Evolutionary conservation across 2,329 filamentous ascomycete species (phyloP), one percentile per base, ranked within the genome.

Genomic region (Alternaria ethzedia): DNA sequence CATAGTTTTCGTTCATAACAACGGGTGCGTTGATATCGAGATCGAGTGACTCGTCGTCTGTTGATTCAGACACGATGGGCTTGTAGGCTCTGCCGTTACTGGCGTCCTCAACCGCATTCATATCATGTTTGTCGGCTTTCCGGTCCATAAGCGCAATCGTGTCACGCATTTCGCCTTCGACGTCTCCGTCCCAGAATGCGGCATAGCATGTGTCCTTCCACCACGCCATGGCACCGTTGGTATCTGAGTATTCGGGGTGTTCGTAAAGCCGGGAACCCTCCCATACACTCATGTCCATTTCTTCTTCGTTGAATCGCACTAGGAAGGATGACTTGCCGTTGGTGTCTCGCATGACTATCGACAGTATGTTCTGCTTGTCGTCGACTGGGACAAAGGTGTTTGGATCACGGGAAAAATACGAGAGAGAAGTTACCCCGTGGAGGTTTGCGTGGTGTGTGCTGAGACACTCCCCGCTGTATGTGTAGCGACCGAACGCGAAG

Each of bases 131-230:
- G 15, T 36, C 32, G 32, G 15, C 13, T 2, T 30, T 54, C 11
- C 56, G 45, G 9, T 57, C 63, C 57, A 57, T 52, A 23, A 32
- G 47, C 11, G 52, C 54, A 15, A 66, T 17, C 23, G 50, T 45
- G 11, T 60, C 21, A 25, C n/a, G 32, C 8, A 6, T 32, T 5
- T 13, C 23, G 15, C 11, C 21, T 30, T 21, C 32, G 32, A 36
- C 32, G 32, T 36, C 9, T 9, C 11, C 7, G 1, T 49, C 17
- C 36, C 17, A 13, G 11, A 3, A 2, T 7, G 20, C 21, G 13
- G 46, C 49, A 23, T 67, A 67, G 28, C 63, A 69, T 1, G 56
- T 64, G 15, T 70, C 65, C n/a, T 69, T 66, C 70, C 69, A 74
- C 63, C 66, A 72, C 8, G 44, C 54, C 13, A 56, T 26, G 12